phyloP scores from a whole-genome alignment of 1,284 basidiomycete species.

The Austroboletus niveus region DNA sequence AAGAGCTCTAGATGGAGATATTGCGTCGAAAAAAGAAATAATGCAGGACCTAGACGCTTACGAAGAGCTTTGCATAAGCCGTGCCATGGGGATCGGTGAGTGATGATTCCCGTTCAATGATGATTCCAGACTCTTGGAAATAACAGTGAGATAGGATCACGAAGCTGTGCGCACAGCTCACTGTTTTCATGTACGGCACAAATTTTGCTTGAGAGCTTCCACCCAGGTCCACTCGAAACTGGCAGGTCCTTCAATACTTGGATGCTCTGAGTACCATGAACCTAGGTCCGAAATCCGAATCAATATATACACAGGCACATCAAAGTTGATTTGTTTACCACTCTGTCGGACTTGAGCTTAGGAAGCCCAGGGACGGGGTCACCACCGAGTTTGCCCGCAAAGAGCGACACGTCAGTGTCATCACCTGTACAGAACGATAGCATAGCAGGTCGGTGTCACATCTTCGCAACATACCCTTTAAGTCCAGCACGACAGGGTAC shows the following conservation, averaged over 20 bases:
- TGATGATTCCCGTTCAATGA: constrained; percentile 61
- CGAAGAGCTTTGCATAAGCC: constrained; percentile 72
- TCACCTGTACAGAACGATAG: constrained; percentile 34
- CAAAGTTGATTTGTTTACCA: constrained; percentile 42
- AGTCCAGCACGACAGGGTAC: constrained; percentile 49
- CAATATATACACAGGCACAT: neutral
- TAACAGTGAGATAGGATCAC: neutral
- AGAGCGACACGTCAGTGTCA: constrained; percentile 63
- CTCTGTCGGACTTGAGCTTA: constrained; percentile 59
- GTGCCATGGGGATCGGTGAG: constrained; percentile 64
- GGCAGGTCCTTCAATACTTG: constrained; percentile 71
- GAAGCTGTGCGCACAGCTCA: constrained; percentile 26
- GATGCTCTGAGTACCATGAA: constrained; percentile 73
- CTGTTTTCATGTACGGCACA: constrained; percentile 77
- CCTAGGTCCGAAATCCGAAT: constrained; percentile 36
- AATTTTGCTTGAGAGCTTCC: constrained; percentile 60
- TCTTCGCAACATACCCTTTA: constrained; percentile 48
- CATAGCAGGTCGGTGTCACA: neutral
- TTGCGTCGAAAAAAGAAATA: neutral
- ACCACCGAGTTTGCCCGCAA: constrained; percentile 49
- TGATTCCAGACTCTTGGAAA: constrained; percentile 67
- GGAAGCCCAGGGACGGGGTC: constrained; percentile 60
- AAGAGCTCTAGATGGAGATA: constrained; percentile 48
- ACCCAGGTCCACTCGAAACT: constrained; percentile 61
- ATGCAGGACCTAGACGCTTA: constrained; percentile 32